Base-by-base conservation (phyloP, 192 early-diverging fungal species). In the Coemansia sp. region DNA sequence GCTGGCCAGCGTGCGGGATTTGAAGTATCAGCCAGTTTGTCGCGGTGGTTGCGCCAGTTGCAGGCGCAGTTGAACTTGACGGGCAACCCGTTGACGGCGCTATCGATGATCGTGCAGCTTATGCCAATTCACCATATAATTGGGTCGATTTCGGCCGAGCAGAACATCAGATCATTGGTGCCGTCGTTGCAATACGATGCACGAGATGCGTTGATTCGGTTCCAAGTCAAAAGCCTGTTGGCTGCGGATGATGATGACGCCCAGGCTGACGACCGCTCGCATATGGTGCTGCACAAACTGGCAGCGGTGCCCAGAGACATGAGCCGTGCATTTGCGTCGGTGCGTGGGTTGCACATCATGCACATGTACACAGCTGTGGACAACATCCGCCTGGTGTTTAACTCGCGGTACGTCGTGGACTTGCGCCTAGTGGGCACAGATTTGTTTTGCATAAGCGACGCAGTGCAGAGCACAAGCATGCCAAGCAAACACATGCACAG, bases 281-380 rank as follows among this genome's bases (percentile, higher is more conserved):
- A 74, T 12, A 12, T 73, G 58, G n/a, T 64, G 10, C n/a, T 80
- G 47, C 51, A 67, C 32, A 69, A 57, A 47, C 38, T 80, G 15
- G 51, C 59, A 45, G 49, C 57, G 5, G 7, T 60, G 39, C 23
- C 56, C 22, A 63, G 63, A 11, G 52, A 62, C 38, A 41, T 71
- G 5, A 49, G 51, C 2, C 39, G 38, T 15, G 72, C 66, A 38
- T 80, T 80, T 55, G 72, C 63, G 32, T 65, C 64, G 0, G 69
- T 80, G 27, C 48, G 62, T 3, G 77, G 63, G 0, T 58, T 80
- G 48, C 50, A 74, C 35, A 69, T 80, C 25, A 68, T 71, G 77
- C 73, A 70, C 32, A 80, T 80, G 77, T 80, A 80, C 55, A 80
- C 77, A 6, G 67, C 72, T 10, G 65, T 69, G 9, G 77, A 80